These are phyloP conservation scores for Brachypodium distachyon DNA, from an alignment of 202 grass and related monocot genomes.

Conservation along the genomic window DNA sequence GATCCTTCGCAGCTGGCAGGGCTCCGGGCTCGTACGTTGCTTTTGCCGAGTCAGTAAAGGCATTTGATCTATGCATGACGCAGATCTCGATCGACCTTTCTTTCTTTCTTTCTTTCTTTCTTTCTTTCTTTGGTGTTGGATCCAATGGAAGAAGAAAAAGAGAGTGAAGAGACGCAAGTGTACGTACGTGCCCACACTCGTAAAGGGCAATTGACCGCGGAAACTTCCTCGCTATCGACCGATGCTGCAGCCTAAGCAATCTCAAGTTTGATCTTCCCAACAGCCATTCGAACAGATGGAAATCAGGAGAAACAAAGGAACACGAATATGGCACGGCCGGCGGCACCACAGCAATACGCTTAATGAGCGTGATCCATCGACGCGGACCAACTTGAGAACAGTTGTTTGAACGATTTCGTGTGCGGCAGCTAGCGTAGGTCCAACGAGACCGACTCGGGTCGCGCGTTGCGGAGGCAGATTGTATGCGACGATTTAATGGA, in stretches of 20 bases:
- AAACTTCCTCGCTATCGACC: too few relatives aligned
- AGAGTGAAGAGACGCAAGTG: neutral
- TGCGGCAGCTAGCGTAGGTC: constrained; percentile 9
- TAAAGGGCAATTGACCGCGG: too few relatives aligned
- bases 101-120: neutral
- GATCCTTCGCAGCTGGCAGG: neutral
- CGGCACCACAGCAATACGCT: neutral
- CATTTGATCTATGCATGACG: neutral
- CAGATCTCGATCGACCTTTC: neutral
- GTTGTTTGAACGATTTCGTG: too few relatives aligned
- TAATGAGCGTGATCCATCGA: neutral
- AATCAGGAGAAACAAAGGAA: too few relatives aligned
- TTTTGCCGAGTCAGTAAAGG: neutral
- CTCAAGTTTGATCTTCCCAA: too few relatives aligned
- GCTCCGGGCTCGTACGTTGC: too few relatives aligned
- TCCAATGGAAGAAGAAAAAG: neutral
- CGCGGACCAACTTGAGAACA: too few relatives aligned
- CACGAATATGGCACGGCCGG: too few relatives aligned
- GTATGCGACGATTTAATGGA: neutral
- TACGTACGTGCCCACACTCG: neutral
- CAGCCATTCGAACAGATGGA: too few relatives aligned
- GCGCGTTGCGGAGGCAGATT: neutral
- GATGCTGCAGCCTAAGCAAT: too few relatives aligned
- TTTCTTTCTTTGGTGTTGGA: neutral
- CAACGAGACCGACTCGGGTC: constrained; percentile 1